Evolutionary conservation across 805 yeast species (phyloP).

Genomic region (Pichia membranifaciens): DNA sequence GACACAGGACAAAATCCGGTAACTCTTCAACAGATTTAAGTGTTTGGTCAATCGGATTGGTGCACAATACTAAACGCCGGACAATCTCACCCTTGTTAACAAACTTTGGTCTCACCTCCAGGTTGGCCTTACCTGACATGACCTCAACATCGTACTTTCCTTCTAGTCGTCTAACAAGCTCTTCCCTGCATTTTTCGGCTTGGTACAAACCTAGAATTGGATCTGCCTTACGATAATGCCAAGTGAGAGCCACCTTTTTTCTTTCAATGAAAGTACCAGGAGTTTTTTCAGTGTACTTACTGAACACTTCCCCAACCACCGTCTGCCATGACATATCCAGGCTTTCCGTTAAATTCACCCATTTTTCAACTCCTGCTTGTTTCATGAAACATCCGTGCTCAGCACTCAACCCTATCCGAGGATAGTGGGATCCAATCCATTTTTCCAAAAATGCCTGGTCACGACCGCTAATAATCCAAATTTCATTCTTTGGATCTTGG

Average conservation of each 20-base stretch:
- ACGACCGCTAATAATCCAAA: constrained; percentile 95
- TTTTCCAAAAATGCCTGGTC: constrained; percentile 84
- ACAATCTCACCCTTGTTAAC: constrained; percentile 97
- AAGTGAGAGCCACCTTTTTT: constrained; percentile 90
- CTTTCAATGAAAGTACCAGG: constrained; percentile 85
- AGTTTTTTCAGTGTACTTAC: constrained; percentile 74
- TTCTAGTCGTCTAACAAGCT: constrained; percentile 48
- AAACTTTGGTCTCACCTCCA: constrained; percentile 93
- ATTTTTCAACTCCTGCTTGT: constrained; percentile 52
- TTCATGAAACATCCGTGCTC: constrained; percentile 97
- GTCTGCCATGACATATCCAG: constrained; percentile 93
- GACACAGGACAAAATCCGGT: constrained; percentile 82
- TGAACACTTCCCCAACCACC: constrained; percentile 71
- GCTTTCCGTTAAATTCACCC: constrained; percentile 81
- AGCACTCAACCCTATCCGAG: constrained; percentile 76
- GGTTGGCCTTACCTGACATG: constrained; percentile 94
- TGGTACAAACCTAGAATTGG: constrained; percentile 90
- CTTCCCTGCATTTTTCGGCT: constrained; percentile 65
- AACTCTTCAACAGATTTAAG: constrained; percentile 33
- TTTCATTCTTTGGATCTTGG: constrained; percentile 72
- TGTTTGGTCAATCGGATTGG: constrained; percentile 43
- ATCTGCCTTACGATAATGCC: constrained; percentile 96
- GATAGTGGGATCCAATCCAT: constrained; percentile 71
- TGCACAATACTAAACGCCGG: constrained; percentile 60
- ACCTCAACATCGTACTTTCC: constrained; percentile 78